Percentiles rank a stretch among this genome's conserved stretches.
phyloP scores from a whole-genome alignment of 345 rosid species.

The Aquilaria yunnanensis region DNA sequence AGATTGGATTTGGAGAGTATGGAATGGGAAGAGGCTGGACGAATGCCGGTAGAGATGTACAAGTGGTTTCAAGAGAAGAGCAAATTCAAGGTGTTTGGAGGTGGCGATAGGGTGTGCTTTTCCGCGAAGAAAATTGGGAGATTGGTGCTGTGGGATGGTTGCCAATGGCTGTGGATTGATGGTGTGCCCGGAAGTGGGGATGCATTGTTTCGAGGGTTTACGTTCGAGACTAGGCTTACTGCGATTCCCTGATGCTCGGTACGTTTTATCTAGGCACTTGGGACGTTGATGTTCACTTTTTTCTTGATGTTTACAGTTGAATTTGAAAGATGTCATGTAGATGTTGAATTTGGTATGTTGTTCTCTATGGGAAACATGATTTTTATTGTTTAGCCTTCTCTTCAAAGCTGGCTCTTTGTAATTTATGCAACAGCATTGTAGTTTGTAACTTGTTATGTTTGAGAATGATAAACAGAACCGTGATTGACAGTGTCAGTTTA shows the following conservation, averaged over 20 bases:
- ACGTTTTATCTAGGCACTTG: background rate
- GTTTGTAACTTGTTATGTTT: no score
- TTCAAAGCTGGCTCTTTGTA: no score
- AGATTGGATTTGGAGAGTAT: conserved; percentile 66
- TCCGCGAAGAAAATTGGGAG: conserved; percentile 67
- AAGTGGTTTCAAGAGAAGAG: conserved; percentile 59
- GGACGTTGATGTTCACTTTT: background rate
- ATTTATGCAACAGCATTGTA: no score
- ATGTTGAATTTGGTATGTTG: no score
- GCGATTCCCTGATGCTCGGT: conserved; percentile 36
- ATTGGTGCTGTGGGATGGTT: conserved; percentile 74
- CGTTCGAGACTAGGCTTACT: conserved; percentile 54
- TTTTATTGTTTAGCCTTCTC: no score
- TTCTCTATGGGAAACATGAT: no score
- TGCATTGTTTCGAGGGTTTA: conserved; percentile 70
- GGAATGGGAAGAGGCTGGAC: conserved; percentile 89
- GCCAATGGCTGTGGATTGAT: conserved; percentile 79
- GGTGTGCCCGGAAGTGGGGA: conserved; percentile 57
- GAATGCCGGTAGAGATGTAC: conserved; percentile 85
- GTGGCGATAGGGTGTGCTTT: conserved; percentile 74
- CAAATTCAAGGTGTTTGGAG: conserved; percentile 90
- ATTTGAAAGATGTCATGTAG: no score
- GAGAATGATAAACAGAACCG: no score
- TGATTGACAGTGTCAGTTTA: no score
- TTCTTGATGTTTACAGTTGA: background rate